phyloP scores from a whole-genome alignment of 108 stramenopile genomes.

The Nitzschia sp. region DNA sequence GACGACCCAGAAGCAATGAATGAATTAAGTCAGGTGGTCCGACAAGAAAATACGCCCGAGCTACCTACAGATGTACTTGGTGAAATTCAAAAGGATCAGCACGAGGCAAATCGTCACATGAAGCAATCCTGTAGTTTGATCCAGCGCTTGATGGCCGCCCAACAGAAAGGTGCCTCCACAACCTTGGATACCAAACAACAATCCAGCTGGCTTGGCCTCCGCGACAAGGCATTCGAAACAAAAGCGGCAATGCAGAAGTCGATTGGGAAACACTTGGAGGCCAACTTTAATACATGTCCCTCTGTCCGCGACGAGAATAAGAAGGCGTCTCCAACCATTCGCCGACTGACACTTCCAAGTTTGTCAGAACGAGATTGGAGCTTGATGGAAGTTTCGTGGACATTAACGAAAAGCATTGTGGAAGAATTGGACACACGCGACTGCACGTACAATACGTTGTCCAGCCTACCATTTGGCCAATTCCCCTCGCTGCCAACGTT shows the following conservation, averaged over 20 bases:
- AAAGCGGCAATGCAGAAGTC: slow-evolving; percentile 31
- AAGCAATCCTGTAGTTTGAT: slow-evolving; percentile 43
- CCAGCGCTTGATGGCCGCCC: slow-evolving; percentile 40
- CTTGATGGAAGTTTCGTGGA: slow-evolving; percentile 68
- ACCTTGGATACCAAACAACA: slow-evolving; percentile 30
- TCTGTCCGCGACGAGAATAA: slow-evolving; percentile 45
- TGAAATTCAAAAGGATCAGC: neutral
- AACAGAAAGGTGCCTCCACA: slow-evolving; percentile 23
- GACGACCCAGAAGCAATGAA: slow-evolving; percentile 52
- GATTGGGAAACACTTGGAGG: slow-evolving; percentile 43
- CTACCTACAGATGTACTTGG: neutral
- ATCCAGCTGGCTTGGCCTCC: slow-evolving; percentile 36
- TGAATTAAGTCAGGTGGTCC: slow-evolving; percentile 31
- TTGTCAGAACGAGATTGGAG: slow-evolving; percentile 67
- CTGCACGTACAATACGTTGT: slow-evolving; percentile 61
- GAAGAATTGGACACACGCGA: slow-evolving; percentile 64
- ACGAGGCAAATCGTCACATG: slow-evolving; percentile 27
- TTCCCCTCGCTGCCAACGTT: slow-evolving; percentile 79
- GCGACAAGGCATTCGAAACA: slow-evolving; percentile 33
- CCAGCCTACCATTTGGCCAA: slow-evolving; percentile 57
- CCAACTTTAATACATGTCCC: slow-evolving; percentile 51
- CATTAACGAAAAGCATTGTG: slow-evolving; percentile 58
- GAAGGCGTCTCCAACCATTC: slow-evolving; percentile 34
- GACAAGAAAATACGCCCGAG: slow-evolving; percentile 11
- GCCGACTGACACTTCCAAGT: slow-evolving; percentile 54